Percentiles rank a stretch among this genome's conserved stretches.
These are phyloP conservation scores for Pseudopithomyces chartarum DNA, from an alignment of 2,329 filamentous ascomycete species.

Conservation along the genomic window DNA sequence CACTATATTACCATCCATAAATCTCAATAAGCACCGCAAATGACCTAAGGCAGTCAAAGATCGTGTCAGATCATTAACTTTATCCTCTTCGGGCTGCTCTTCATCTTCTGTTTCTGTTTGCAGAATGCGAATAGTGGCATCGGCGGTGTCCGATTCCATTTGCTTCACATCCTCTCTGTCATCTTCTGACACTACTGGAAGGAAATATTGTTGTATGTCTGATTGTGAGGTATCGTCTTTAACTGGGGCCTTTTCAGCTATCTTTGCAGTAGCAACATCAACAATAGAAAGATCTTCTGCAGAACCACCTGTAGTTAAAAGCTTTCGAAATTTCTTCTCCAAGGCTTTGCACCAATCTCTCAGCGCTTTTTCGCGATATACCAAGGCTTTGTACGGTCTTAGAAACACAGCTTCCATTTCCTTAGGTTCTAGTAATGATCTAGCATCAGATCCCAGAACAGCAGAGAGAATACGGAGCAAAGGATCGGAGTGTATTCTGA, in stretches of 20 bases:
- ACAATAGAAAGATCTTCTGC: background rate
- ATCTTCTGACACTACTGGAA: too few species aligned
- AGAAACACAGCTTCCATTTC: constrained; percentile 1
- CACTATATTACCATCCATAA: background rate
- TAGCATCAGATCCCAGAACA: background rate
- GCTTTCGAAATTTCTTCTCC: constrained; percentile 1
- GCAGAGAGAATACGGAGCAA: constrained; percentile 3
- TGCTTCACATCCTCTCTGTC: background rate
- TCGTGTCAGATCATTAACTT: background rate
- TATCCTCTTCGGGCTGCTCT: background rate
- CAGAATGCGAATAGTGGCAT: background rate
- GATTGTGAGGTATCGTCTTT: background rate
- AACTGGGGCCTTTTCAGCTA: background rate
- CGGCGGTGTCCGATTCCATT: background rate
- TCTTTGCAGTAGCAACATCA: background rate
- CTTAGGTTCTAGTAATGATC: background rate
- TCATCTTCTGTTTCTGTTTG: background rate
- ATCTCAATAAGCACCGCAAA: constrained; percentile 3
- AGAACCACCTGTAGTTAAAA: background rate
- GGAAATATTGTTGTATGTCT: too few species aligned
- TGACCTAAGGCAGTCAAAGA: background rate
- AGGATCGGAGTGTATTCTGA: constrained; percentile 5
- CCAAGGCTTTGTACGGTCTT: constrained; percentile 4
- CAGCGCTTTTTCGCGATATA: constrained; percentile 1
- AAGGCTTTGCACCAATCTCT: constrained; percentile 2